Evolutionary conservation across 1,284 basidiomycete genomes (phyloP), one percentile per base, ranked within the genome.

Genomic region (Microbotryomycetes sp.): DNA sequence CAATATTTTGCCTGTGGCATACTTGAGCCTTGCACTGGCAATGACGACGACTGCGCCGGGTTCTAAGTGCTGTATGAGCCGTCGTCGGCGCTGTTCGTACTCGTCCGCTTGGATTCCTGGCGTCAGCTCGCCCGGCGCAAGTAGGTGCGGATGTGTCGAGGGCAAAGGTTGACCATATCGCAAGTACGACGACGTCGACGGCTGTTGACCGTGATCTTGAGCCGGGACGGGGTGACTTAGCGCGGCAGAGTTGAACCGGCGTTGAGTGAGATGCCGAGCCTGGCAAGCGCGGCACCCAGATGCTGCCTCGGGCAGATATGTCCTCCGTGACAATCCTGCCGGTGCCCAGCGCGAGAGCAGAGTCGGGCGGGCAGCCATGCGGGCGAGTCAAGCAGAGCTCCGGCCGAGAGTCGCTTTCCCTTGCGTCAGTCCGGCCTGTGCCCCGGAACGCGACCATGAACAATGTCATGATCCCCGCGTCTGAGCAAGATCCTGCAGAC

Each of bases 101-200:
- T 98, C 96, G 26, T 80, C 76, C 7, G 79, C 78, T 1, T 85
- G 80, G 62, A 98, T 89, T 11, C 92, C 93, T 0, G 90, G 87
- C 0, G 91, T 97, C 26, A 93, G 79, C 67, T 97, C 88, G 56
- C 82, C 77, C 7, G 78, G 74, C 53, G 76, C 72, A 28, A 89
- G 80, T 78, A 93, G 80, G 74, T 92, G 88, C 2, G 89, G 86
- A 74, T 93, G 91, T 0, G 88, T 88, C 49, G 78, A 76, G 13
- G 80, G 81, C 11, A 86, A 77, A 0, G 91, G 89, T 75, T 93
- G 91, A 0, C 90, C 90, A 70, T 82, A 86, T 15, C 55, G 51
- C 51, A 21, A 26, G 13, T 50, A 9, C 18, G 35, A 41, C 18
- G 11, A 11, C 18, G 35, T 41, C 35, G 35, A 41, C 18, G 35